Evolutionary conservation across 768 basidiomycete species (phyloP).

Genomic region (Xerocomus brunneocitrinus): DNA sequence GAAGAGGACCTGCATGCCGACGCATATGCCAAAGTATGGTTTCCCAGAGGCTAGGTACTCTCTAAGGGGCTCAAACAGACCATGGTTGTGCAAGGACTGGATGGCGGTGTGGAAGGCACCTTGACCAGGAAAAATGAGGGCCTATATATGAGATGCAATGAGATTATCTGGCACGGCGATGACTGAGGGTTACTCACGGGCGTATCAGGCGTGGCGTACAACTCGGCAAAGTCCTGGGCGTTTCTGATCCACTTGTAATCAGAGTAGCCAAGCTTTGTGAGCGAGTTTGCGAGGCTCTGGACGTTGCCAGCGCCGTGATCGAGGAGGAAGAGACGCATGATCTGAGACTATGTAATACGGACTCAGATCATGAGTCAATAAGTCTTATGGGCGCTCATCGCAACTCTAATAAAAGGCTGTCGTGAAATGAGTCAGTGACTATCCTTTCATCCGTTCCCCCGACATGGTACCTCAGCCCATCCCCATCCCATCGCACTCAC

Average conservation of each 20-base stretch:
- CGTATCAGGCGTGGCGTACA: constrained; percentile 13
- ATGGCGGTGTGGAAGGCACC: constrained; percentile 91
- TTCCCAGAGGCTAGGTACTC: constrained; percentile 80
- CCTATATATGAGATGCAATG: constrained; percentile 47
- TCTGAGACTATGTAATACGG: not conserved
- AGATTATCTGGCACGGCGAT: constrained; percentile 7
- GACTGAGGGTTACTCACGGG: constrained; percentile 59
- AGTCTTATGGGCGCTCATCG: too few species aligned
- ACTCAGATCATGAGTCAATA: too few species aligned
- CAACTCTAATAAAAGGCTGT: constrained; percentile 10
- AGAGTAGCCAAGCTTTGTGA: constrained; percentile 74
- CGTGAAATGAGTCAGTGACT: constrained; percentile 6
- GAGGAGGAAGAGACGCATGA: constrained; percentile 75
- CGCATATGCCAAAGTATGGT: constrained; percentile 97
- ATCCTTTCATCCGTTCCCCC: constrained; percentile 10
- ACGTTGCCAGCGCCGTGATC: constrained; percentile 98
- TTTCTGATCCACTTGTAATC: constrained; percentile 82
- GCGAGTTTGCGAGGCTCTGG: constrained; percentile 88
- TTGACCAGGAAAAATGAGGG: constrained; percentile 94
- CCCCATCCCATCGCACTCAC: constrained; percentile 33
- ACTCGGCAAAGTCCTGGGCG: constrained; percentile 73
- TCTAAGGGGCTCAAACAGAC: constrained; percentile 74
- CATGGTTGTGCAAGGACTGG: constrained; percentile 63
- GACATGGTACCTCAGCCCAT: constrained; percentile 47
- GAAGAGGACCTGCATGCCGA: constrained; percentile 97